phyloP scores from a whole-genome alignment of 164 flowering plant species.

The Umbellularia californica region DNA sequence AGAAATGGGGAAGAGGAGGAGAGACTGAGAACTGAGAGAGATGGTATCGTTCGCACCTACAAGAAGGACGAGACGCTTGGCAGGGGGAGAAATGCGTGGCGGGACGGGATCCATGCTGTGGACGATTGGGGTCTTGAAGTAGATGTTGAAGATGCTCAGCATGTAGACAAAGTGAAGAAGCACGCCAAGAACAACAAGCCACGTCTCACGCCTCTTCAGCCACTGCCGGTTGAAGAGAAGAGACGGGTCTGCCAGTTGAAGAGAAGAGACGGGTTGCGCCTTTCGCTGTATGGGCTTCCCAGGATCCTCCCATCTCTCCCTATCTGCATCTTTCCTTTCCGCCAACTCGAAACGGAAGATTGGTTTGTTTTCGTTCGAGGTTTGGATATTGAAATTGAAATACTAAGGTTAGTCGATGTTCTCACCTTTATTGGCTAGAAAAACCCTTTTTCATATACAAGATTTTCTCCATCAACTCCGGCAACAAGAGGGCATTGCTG shows the following conservation, averaged over 20 bases:
- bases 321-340: neutral
- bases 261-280: neutral
- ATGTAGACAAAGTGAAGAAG: constrained; percentile 81
- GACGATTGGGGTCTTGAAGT: constrained; percentile 91
- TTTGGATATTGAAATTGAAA: no score
- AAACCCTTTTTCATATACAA: no score
- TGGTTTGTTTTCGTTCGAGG: no score
- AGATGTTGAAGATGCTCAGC: constrained; percentile 95
- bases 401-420: no score
- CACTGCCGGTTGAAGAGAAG: constrained; percentile 13
- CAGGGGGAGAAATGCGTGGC: constrained; percentile 73
- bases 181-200: constrained; percentile 83
- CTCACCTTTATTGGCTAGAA: no score
- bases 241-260: no score
- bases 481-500: no score
- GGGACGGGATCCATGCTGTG: constrained; percentile 88
- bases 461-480: no score
- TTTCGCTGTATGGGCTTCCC: neutral
- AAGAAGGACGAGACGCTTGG: constrained; percentile 85
- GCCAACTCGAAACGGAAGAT: no score
- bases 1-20: neutral
- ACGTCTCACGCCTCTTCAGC: constrained; percentile 59
- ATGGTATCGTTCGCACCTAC: constrained; percentile 38
- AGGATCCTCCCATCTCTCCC: constrained; percentile 7
- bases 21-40: neutral